Evolutionary conservation across 352 stramenopile genomes (phyloP), one percentile per base, ranked within the genome.

Genomic region (Globisporangium nodosum): DNA sequence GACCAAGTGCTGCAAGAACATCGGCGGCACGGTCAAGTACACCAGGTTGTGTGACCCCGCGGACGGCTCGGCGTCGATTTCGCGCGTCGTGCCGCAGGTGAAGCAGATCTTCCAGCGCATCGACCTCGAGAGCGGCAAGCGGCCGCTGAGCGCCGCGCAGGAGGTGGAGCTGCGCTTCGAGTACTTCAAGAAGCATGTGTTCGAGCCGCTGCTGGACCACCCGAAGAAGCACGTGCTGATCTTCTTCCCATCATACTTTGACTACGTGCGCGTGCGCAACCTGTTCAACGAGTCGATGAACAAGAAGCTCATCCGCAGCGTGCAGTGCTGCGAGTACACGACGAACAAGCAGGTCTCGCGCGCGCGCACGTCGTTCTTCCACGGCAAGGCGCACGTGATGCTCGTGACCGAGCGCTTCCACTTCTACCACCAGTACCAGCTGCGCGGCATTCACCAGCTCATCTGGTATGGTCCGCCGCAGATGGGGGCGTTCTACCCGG

Each of bases 211-310:
- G 35, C 61, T 93, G 35, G 78, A 87, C 54, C 70, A 76, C 45
- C 78, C 83, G 24, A 69, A 74, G 16, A 87, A 87, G 50, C 78
- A 87, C 53, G 82, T 89, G 55, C 66, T 93, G 45, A 80, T 93
- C 42, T 87, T 93, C 57, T 75, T 93, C 49, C 83, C 83, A 33
- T 93, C 83, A 3, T 93, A 93, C 56, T 87, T 91, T 50, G 83
- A 93, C 67, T 93, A 90, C 61, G 83, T 93, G n/a, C 83, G 83
- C 27, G 71, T 93, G n/a, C 83, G 83, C 50, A 93, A 93, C 61
- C 48, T 93, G 24, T 93, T 93, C 62, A 70, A 85, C 39, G 80
- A 90, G 13, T 68, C 58, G 8, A 81, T 82, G 75, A 84, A 88
- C 66, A 70, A 85, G 58, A 88, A 89, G 63, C 60, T 93, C 49